Base-by-base conservation (phyloP, 176 grass and related monocot species). In the Carex kokanica region DNA sequence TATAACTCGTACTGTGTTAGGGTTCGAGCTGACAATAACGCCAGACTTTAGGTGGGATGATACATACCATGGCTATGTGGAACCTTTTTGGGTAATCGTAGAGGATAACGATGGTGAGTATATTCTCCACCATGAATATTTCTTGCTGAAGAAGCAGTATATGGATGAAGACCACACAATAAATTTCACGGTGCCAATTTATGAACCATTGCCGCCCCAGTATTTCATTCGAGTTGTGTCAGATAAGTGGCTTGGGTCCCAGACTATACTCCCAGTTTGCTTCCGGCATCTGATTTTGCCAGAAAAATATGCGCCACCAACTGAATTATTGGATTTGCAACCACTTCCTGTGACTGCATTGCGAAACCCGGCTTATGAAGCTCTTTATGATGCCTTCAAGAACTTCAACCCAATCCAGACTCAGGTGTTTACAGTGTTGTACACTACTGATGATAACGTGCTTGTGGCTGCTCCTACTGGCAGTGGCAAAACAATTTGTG, bases 321-420 rank as follows among this genome's bases (percentile, higher is more conserved):
- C 95, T 82, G 95, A 98, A 78, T 90, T 98, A 47, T 84, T 98
- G 84, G 95, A 98, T 93, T 90, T 98, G 68, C 95, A 98, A 81
- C 95, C 95, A 78, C 78, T 98, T 24, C 95, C 92, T 29, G 95
- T 98, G 57, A 93, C 86, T 87, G 92, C 87, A 64, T 86, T 98
- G 73, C 90, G 88, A 72, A 98, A 94, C 85, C 83, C 95, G 59
- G 74, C 45, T 78, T 98, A 94, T 56, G 95, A 98, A 74, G 78
- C 88, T 82, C 90, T 98, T 40, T 98, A 98, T 84, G 87, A 82
- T 87, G 80, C 87, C 49, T 98, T 98, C 85, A 98, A 91, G 65
- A 92, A 97, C 88, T 97, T 97, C 88, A 97, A 97, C 82, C 94
- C 94, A 67, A 94, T 97, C 64, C 95, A 98, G 85, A 98, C 95